phyloP scores from a whole-genome alignment of 1,284 basidiomycete species.

The Irpex sp. region DNA sequence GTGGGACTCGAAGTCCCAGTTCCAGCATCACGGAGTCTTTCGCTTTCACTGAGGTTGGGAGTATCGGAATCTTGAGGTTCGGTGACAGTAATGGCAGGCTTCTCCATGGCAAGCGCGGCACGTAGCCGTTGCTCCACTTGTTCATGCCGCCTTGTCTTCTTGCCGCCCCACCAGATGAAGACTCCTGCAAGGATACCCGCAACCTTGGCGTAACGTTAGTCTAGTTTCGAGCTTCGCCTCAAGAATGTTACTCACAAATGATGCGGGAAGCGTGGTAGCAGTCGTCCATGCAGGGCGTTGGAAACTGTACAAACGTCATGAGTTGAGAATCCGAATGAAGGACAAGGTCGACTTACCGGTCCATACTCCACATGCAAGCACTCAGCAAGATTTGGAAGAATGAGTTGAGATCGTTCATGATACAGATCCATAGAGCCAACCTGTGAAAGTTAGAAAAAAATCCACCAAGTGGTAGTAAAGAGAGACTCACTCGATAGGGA shows the following conservation, averaged over 20 bases:
- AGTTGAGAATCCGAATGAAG: not conserved
- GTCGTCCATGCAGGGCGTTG: conserved; percentile 75
- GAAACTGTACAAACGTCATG: conserved; percentile 40
- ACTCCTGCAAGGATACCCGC: conserved; percentile 82
- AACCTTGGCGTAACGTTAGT: conserved; percentile 21
- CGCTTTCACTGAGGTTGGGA: conserved; percentile 3
- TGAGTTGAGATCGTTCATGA: conserved; percentile 84
- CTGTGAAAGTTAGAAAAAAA: conserved; percentile 45
- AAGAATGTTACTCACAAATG: conserved; percentile 68
- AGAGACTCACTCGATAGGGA: conserved; percentile 73
- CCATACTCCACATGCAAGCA: conserved; percentile 87
- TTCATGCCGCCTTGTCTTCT: conserved; percentile 81
- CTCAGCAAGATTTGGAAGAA: conserved; percentile 86
- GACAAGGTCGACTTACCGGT: conserved; percentile 40
- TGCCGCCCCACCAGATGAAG: conserved; percentile 84
- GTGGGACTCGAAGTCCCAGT: conserved; percentile 16
- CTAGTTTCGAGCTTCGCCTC: not conserved
- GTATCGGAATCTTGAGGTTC: not conserved
- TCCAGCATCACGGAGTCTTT: conserved; percentile 5
- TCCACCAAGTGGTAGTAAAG: not conserved
- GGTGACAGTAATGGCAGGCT: conserved; percentile 4
- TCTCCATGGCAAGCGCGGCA: conserved; percentile 66
- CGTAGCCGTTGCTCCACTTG: conserved; percentile 80
- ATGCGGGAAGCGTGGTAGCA: conserved; percentile 78
- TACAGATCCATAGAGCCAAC: conserved; percentile 67